These are phyloP conservation scores for Taphrina populina DNA, from an alignment of 1,139 yeast genomes.

Conservation along the genomic window DNA sequence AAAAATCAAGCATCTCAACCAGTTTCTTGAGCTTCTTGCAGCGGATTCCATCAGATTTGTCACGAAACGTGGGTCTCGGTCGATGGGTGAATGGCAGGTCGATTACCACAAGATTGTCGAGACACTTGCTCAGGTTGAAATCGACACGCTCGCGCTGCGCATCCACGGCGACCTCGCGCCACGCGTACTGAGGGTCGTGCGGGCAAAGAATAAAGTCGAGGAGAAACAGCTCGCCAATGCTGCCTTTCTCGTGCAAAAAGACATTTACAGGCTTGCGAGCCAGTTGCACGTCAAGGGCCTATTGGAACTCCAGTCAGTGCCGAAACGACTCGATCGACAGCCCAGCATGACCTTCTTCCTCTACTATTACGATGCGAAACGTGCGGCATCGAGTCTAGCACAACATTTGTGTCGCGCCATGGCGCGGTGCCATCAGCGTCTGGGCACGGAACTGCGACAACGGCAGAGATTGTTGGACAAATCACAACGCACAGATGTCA, in stretches of 20 bases:
- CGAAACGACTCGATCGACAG: constrained; percentile 86
- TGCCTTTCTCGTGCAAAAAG: constrained; percentile 73
- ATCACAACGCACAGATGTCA: constrained; percentile 28
- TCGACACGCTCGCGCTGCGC: constrained; percentile 59
- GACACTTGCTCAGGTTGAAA: constrained; percentile 55
- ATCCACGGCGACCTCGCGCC: constrained; percentile 53
- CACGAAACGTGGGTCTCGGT: constrained; percentile 44
- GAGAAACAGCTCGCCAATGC: constrained; percentile 60
- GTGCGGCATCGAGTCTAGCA: constrained; percentile 53
- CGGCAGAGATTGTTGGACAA: constrained; percentile 15
- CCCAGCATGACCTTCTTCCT: constrained; percentile 84
- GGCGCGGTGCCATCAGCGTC: constrained; percentile 28
- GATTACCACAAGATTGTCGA: constrained; percentile 45
- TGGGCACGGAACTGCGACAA: constrained; percentile 4
- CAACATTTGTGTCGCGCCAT: constrained; percentile 46
- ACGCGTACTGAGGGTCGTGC: constrained; percentile 66
- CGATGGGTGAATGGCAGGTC: constrained; percentile 50
- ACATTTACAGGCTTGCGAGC: constrained; percentile 56
- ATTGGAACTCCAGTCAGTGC: constrained; percentile 74
- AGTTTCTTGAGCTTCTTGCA: constrained; percentile 50
- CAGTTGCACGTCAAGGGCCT: constrained; percentile 47
- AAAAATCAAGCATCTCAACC: constrained; percentile 45
- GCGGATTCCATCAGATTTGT: constrained; percentile 43
- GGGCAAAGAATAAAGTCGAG: constrained; percentile 68
- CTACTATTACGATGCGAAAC: constrained; percentile 66